Evolutionary conservation across 306 rosid genomes (phyloP), one percentile per base, ranked within the genome.

Genomic region (Inga leiocalycina): DNA sequence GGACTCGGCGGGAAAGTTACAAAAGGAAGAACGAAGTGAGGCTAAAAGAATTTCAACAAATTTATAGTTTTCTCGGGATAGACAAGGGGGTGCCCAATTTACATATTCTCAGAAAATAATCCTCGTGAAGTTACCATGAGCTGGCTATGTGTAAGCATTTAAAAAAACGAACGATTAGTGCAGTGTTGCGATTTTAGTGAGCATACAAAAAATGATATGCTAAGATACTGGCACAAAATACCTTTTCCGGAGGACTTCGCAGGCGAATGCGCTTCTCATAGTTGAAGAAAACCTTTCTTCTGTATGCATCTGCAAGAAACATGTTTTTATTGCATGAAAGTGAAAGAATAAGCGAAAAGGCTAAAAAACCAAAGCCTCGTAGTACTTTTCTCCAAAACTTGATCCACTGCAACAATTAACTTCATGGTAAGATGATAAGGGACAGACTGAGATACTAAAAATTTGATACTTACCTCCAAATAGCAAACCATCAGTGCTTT

Each of bases 231-330:
- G n/a, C 10, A 24, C 17, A 65, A 68, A 66, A 9, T 83, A 95
- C 98, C 98, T 93, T 96, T 83, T 91, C 99, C 0, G 99, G 99
- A 77, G 98, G 87, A 75, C 99, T 96, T 48, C 85, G 87, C 89
- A 93, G 79, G 52, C 99, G 85, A 0, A 96, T 86, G 41, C 99
- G 99, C 86, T 92, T 96, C 89, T 93, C 99, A 52, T 96, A 93
- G 76, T 93, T 96, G 87, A 93, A 96, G 89, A 96, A 96, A 79
- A 96, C 72, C 84, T 86, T 93, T 82, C 97, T 92, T 87, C 99
- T 89, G 56, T 68, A 93, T n/a, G 87, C 91, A 68, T 96, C 99
- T 93, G 91, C 87, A 85, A 24, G 24, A 54, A 80, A 70, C 78
- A 62, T 11, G 37, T 62, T 62, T 62, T 43, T 72, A 15, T 45